phyloP scores from a whole-genome alignment of 768 basidiomycete species.

The Hypholoma sublateritium region DNA sequence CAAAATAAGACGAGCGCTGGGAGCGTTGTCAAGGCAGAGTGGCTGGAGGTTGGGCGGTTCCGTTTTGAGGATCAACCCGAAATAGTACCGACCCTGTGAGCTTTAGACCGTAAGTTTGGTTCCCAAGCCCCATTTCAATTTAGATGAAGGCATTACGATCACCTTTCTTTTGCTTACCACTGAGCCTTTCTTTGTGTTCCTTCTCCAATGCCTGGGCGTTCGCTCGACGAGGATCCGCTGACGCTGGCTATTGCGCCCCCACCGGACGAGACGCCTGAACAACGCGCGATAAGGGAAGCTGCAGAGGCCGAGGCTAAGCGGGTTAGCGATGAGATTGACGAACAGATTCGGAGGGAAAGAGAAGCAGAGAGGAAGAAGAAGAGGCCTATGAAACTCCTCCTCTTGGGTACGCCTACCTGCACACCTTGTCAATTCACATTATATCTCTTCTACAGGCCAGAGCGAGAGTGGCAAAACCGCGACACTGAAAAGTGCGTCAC shows the following conservation, averaged over 20 bases:
- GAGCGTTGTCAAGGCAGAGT: constrained; percentile 4
- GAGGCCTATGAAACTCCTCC: constrained; percentile 69
- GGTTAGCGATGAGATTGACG: constrained; percentile 76
- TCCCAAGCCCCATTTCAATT: constrained; percentile 11
- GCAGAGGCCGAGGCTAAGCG: constrained; percentile 64
- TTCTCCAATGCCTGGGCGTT: constrained; percentile 19
- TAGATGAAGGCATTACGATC: constrained; percentile 9
- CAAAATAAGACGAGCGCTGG: neutral
- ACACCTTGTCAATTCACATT: neutral
- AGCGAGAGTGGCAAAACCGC: constrained; percentile 82
- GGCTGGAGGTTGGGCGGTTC: constrained; percentile 5
- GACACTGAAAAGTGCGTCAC: constrained; percentile 65
- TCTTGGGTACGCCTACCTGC: constrained; percentile 49
- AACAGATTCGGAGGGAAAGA: constrained; percentile 62
- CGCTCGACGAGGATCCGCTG: constrained; percentile 60
- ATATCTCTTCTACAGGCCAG: constrained; percentile 40
- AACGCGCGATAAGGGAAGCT: constrained; percentile 52
- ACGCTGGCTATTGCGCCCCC: constrained; percentile 62
- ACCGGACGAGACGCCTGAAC: constrained; percentile 57
- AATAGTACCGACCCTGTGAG: constrained; percentile 6
- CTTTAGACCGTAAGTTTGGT: constrained; percentile 1
- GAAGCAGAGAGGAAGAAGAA: constrained; percentile 59
- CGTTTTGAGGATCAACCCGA: constrained; percentile 8
- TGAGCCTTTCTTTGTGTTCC: neutral
- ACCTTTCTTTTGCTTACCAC: constrained; percentile 7